Evolutionary conservation across 2,329 filamentous ascomycete species (phyloP), one percentile per base, ranked within the genome.

Genomic region (Clarireedia monteithiana): DNA sequence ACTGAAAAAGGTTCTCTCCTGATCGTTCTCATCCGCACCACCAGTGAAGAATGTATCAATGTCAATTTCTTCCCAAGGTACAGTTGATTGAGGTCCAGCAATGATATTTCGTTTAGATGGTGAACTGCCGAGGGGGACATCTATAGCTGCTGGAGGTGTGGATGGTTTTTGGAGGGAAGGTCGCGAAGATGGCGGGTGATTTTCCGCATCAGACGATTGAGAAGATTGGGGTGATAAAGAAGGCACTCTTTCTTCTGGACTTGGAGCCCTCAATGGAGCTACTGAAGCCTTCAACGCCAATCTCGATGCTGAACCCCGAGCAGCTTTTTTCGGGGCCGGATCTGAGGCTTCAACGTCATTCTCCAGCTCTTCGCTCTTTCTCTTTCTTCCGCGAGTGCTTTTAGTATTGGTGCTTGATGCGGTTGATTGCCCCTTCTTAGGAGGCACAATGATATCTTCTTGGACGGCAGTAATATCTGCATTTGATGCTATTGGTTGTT

Each of bases 161-260:
- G 50, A 40, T 1, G 64, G 39, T 58, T 62, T 9, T 59, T 58
- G 24, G 55, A 57, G 38, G 59, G 78, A 74, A 1, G 79, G 80
- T 53, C 77, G 81, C 5, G 84, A 83, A 1, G 86, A 88, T 0
- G 88, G 88, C 1, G 87, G 87, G 48, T 81, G 83, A 63, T 92
- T 92, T 69, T 94, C 89, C 0, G 86, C 86, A 67, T 94, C 86
- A 0, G 88, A 91, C 1, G 87, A 86, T 63, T 89, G 87, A 0
- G 74, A 72, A 0, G 74, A 74, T 1, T 78, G 74, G 1, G 76
- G 77, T 27, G 60, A 53, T 48, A 59, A 77, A 15, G 58, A 61
- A 34, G 60, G 53, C 9, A 39, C n/a, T 20, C 34, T 15, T 49
- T 88, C 83, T 54, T 82, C 76, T 0, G 79, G 77, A 70, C 69